A percentile compares a stretch with the other conserved stretches of the same genome.
Evolutionary conservation across 305 asterid species (phyloP).

Genomic region (Fraxinus albicans): DNA sequence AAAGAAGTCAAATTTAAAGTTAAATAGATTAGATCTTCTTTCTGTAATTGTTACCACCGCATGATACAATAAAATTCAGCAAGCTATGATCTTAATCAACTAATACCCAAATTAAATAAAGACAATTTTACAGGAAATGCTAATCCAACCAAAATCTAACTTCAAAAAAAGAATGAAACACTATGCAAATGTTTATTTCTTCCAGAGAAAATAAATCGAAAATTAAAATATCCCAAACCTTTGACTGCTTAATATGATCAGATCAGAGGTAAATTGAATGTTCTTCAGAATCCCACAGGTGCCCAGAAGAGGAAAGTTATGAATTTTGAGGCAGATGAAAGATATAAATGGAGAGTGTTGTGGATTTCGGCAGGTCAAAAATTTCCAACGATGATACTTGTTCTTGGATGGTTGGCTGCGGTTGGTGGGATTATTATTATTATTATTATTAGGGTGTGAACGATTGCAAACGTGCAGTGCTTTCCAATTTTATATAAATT

Average conservation of each 20-base stretch:
- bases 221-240: conserved; percentile 33
- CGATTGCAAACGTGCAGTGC: no score
- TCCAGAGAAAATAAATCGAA: not conserved
- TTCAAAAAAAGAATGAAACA: not conserved
- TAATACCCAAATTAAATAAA: not conserved
- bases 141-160: conserved; percentile 10
- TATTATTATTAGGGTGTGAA: no score
- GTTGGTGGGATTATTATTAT: conserved; percentile 30
- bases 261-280: conserved; percentile 18
- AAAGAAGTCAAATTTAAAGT: not conserved
- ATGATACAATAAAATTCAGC: not conserved
- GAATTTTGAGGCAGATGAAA: conserved; percentile 18
- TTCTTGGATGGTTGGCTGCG: conserved; percentile 27
- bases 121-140: conserved; percentile 2
- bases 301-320: conserved; percentile 24
- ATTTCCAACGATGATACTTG: conserved; percentile 25
- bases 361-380: conserved; percentile 30
- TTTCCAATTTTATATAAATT: no score
- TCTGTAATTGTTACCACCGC: not conserved
- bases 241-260: conserved; percentile 5
- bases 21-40: not conserved
- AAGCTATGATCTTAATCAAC: not conserved
- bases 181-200: not conserved
- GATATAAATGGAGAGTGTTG: conserved; percentile 12
- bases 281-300: conserved; percentile 6